Percentiles rank a stretch among this genome's conserved stretches.
These are phyloP conservation scores for Lachnellula subtilissima DNA, from an alignment of 2,329 filamentous ascomycete species.

Conservation along the genomic window DNA sequence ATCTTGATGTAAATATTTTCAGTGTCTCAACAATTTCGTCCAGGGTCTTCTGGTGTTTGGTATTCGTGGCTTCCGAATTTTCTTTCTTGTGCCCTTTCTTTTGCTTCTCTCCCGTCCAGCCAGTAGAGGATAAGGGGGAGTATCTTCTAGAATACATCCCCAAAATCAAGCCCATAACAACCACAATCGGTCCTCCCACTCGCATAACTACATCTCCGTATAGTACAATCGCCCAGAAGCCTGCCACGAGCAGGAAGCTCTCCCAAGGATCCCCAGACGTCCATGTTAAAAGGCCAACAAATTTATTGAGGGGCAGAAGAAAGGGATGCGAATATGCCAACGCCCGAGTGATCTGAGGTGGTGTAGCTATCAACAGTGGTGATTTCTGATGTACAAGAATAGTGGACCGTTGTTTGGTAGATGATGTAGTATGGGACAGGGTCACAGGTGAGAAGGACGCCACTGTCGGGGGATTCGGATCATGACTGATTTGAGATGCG, in stretches of 20 bases:
- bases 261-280: slow-evolving; percentile 93
- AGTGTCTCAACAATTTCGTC: slow-evolving; percentile 96
- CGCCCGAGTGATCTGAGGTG: slow-evolving; percentile 88
- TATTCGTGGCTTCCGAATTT: slow-evolving; percentile 53
- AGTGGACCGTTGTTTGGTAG: slow-evolving; percentile 75
- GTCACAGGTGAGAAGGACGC: slow-evolving; percentile 87
- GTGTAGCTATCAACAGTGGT: slow-evolving; percentile 84
- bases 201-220: slow-evolving; percentile 83
- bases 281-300: slow-evolving; percentile 86
- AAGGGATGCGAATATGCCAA: slow-evolving; percentile 96
- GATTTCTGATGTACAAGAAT: slow-evolving; percentile 97
- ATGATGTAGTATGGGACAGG: slow-evolving; percentile 57
- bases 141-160: slow-evolving; percentile 92
- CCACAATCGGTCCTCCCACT: slow-evolving; percentile 75
- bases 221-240: slow-evolving; percentile 79
- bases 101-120: slow-evolving; percentile 58
- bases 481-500: slow-evolving; percentile 17
- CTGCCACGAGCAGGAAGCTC: slow-evolving; percentile 82
- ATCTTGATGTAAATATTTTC: slow-evolving; percentile 83
- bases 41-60: slow-evolving; percentile 84
- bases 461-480: slow-evolving; percentile 63
- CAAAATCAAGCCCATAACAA: slow-evolving; percentile 73
- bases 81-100: slow-evolving; percentile 49
- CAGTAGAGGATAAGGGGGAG: slow-evolving; percentile 82
- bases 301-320: slow-evolving; percentile 78